Evolutionary conservation across 306 rosid genomes (phyloP).

Genomic region (Leucaena leucocephala): DNA sequence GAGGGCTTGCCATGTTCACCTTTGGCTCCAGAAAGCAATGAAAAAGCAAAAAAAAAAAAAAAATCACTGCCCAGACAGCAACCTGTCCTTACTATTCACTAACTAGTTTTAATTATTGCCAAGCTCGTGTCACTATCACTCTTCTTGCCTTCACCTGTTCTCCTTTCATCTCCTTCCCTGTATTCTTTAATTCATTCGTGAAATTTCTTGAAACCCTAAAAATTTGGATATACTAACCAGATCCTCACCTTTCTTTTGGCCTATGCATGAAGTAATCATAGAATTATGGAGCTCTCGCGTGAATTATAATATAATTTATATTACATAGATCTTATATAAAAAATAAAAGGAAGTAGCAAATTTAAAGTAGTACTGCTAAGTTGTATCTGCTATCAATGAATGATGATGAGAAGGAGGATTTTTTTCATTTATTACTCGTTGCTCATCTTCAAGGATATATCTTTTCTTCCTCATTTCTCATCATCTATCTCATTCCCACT

Average conservation of each 20-base stretch:
- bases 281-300: not conserved
- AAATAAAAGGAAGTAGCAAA: no score
- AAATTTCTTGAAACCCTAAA: not conserved
- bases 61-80: not conserved
- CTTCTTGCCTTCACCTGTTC: not conserved
- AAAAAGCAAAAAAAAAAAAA: not conserved
- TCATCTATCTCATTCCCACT: not conserved
- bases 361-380: no score
- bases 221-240: not conserved
- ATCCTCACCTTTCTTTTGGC: not conserved
- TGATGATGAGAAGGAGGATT: no score
- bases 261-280: not conserved
- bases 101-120: not conserved
- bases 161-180: not conserved
- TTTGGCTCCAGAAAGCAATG: not conserved
- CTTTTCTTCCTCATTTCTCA: not conserved
- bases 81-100: not conserved
- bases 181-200: no score
- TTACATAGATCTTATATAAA: no score
- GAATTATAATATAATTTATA: no score
- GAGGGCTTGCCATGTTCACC: constrained; percentile 7
- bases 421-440: not conserved
- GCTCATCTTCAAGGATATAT: no score
- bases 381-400: no score
- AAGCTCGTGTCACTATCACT: not conserved